Conservation (phyloP, 2,329 filamentous ascomycete genomes). For the Gnomoniopsis sp. region DNA sequence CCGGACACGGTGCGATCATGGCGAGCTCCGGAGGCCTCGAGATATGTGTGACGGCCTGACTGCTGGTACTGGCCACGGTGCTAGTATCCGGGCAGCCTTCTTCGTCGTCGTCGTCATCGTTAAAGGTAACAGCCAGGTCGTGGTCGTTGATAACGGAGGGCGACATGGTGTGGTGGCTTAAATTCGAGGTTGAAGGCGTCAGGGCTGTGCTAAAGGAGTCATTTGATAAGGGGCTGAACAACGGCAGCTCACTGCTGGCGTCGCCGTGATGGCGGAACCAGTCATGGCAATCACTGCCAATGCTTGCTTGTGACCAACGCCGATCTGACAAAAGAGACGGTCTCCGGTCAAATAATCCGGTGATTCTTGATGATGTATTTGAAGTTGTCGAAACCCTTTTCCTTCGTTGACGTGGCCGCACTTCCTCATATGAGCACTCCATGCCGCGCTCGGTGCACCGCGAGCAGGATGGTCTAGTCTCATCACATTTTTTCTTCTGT, state of each 20-base stretch:
- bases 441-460: conserved; percentile 48
- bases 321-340: conserved; percentile 27
- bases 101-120: conserved; percentile 14
- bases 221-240: conserved; percentile 17
- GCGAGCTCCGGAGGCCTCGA: conserved; percentile 33
- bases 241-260: conserved; percentile 3
- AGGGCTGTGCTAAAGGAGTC: conserved; percentile 13
- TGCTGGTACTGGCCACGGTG: conserved; percentile 1
- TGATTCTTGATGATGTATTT: conserved; percentile 19
- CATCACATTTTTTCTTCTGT: conserved; percentile 59
- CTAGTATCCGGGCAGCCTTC: neutral
- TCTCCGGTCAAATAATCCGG: conserved; percentile 9
- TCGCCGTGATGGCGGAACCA: conserved; percentile 9
- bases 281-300: conserved; percentile 12
- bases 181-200: conserved; percentile 2
- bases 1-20: conserved; percentile 37
- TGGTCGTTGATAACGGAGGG: neutral
- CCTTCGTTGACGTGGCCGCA: conserved; percentile 39
- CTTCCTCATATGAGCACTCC: conserved; percentile 48
- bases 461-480: conserved; percentile 46
- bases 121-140: conserved; percentile 12
- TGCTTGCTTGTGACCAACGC: conserved; percentile 13
- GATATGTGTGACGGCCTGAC: conserved; percentile 21
- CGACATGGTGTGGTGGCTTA: conserved; percentile 7
- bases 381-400: conserved; percentile 31